Base-by-base conservation (phyloP, 2,329 filamentous ascomycete genomes). In the Ophiostoma sp. region DNA sequence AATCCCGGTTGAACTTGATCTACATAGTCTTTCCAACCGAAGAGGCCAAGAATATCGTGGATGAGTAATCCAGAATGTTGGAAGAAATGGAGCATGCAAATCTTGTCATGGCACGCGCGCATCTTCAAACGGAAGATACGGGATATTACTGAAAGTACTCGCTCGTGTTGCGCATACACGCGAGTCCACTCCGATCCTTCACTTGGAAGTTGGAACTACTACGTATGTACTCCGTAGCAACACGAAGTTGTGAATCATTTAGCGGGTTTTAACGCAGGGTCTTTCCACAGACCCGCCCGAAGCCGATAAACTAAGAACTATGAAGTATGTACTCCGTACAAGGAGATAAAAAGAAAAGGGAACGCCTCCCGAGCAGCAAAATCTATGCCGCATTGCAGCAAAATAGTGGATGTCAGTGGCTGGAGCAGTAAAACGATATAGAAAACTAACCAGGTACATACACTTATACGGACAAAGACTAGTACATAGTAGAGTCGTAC, bases 171-270 rank as follows among this genome's bases (percentile, higher is more conserved):
- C 15, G 8, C 23, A 33, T 33, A 60, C 23, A 60, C 54, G 7
- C 54, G 11, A 57, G 54, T 17, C 27, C 54, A 60, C 57, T 35
- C 57, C 57, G 27, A 33, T 11, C 57, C 57, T 31, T 33, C 62
- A 36, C 8, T 31, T 36, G 8, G 11, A n/a, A n/a, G n/a, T n/a
- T n/a, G n/a, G n/a, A n/a, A n/a, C n/a, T n/a, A n/a, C n/a, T n/a
- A n/a, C n/a, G n/a, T n/a, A n/a, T n/a, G n/a, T n/a, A n/a, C n/a
- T n/a, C n/a, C n/a, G 33, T 23, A 57, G 54, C 31, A 57, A 17
- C n/a, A 35, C 15, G 33, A 64, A 41, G 39, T 8, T 11, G 35
- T 65, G 62, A 65, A 65, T 65, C 62, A 65, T 20, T 23, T 65
- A 39, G 60, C 60, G 33, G 27, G 1, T 57, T 48, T n/a, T 62